Base-by-base conservation (phyloP, 306 rosid species). In the Dryas octopetala region DNA sequence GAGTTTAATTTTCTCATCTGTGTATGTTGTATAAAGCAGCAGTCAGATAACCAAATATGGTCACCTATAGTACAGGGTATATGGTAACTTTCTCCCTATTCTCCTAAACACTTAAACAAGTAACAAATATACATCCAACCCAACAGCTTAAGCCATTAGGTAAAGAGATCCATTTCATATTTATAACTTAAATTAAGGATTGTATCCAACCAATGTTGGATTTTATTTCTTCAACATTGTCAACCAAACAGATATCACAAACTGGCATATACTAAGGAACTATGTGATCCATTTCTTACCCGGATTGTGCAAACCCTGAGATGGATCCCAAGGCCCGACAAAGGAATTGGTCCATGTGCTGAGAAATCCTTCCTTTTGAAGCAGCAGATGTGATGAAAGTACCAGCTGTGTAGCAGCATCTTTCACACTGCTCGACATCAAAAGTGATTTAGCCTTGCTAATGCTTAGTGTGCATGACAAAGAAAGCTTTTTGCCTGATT, bases 261-360 rank as follows among this genome's bases (percentile, higher is more conserved):
- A 17, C 52, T 11, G 46, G 16, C 47, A 45, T 7, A 17, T 48
- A 86, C 7, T 46, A 61, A 73, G 70, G 65, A 84, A 82, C 46
- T 61, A 80, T 23, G 12, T 38, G 71, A 74, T 60, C 19, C 76
- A 66, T 75, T 72, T 79, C 83, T 81, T 81, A 95, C 98, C 98
- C 45, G 98, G 98, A 88, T 95, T 95, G 74, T 95, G 97, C 83
- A 95, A 75, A 76, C 98, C 98, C 91, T 95, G 98, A 63, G 98
- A 95, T 76, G 98, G 98, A 85, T 95, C 98, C 98, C 98, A 95
- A 52, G 98, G 98, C 66, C 98, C 98, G 59, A 95, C 96, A 85
- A 95, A 95, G 48, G 98, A 95, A 84, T 90, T 95, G 73, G 98
- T 95, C 97, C 98, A 91, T 46, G 98, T 41, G 70, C 96, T 90